Conservation (phyloP, 768 basidiomycete genomes). For the Amanita thiersii region DNA sequence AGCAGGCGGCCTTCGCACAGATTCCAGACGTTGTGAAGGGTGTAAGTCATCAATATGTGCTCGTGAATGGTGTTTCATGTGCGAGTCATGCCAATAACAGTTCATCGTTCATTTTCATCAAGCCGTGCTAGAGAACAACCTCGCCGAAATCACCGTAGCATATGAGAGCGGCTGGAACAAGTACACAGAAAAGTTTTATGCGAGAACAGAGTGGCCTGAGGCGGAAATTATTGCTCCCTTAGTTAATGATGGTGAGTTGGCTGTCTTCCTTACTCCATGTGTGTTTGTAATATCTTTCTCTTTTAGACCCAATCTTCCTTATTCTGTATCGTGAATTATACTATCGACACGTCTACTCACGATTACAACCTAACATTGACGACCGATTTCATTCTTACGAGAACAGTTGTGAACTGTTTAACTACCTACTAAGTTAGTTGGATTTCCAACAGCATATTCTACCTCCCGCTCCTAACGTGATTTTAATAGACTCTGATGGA, state of each 20-base stretch:
- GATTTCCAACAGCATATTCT: neutral
- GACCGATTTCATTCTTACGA: constrained; percentile 98
- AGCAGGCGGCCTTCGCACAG: constrained; percentile 73
- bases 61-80: constrained; percentile 6
- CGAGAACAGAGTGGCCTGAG: constrained; percentile 95
- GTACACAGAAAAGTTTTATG: constrained; percentile 92
- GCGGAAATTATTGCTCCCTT: constrained; percentile 92
- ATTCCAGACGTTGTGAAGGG: constrained; percentile 88
- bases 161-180: constrained; percentile 98
- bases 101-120: constrained; percentile 95
- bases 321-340: constrained; percentile 96
- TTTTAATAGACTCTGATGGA: constrained; percentile 75
- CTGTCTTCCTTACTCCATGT: neutral
- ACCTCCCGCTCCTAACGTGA: neutral
- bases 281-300: constrained; percentile 4
- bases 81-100: constrained; percentile 27
- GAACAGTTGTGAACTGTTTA: constrained; percentile 97
- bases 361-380: constrained; percentile 90
- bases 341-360: constrained; percentile 93
- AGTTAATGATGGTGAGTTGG: constrained; percentile 75
- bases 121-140: constrained; percentile 86
- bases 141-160: constrained; percentile 82
- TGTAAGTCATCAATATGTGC: constrained; percentile 32
- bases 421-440: constrained; percentile 89
- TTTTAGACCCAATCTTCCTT: constrained; percentile 83